Conservation (phyloP, 371 early-diverging fungal species). For the Circinella umbellata region DNA sequence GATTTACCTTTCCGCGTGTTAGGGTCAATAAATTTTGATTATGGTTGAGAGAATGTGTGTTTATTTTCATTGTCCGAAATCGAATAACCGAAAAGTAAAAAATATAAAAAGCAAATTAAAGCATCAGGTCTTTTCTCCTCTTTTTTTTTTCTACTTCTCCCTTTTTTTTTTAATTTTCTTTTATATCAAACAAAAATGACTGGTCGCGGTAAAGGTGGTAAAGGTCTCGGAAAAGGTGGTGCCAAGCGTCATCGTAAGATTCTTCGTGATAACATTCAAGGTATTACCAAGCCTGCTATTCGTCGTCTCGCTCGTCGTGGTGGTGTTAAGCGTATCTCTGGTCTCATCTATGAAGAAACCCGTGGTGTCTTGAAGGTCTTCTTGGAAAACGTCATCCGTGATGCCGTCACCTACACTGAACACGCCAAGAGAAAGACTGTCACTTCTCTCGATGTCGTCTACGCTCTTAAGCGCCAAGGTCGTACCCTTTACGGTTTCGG, state of each 20-base stretch:
- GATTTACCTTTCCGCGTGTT: no score
- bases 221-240: constrained; percentile 96
- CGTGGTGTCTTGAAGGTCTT: constrained; percentile 96
- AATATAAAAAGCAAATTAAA: background rate
- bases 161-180: background rate
- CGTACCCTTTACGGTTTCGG: constrained; percentile 84
- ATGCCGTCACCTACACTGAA: constrained; percentile 99
- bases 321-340: constrained; percentile 99
- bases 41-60: background rate
- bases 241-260: constrained; percentile 62
- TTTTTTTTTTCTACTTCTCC: constrained; percentile 27
- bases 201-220: constrained; percentile 97
- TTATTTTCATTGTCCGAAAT: background rate
- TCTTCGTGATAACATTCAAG: constrained; percentile 93
- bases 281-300: constrained; percentile 99
- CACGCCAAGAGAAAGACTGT: constrained; percentile 99
- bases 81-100: background rate
- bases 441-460: constrained; percentile 91
- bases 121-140: constrained; percentile 12
- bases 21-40: no score
- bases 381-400: constrained; percentile 97
- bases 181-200: constrained; percentile 50
- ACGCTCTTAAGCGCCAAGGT: constrained; percentile 98
- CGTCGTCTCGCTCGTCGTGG: constrained; percentile 99
- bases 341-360: constrained; percentile 97